Conservation (phyloP, 2,329 filamentous ascomycete species). For the Rhynchosporium secalis region DNA sequence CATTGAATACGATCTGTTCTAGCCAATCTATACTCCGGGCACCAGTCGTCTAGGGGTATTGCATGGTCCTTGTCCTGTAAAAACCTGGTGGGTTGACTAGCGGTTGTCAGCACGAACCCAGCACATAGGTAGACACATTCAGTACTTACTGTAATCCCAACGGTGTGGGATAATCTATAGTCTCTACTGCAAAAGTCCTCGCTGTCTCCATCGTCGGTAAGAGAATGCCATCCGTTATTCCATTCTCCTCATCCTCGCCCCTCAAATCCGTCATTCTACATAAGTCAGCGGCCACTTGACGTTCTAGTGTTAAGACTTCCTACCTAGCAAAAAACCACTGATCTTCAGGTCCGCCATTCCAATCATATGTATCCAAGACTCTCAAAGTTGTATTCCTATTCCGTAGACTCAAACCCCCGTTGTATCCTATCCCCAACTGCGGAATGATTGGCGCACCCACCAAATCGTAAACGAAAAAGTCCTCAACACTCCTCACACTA, state of each 20-base stretch:
- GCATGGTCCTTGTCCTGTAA: slow-evolving; percentile 20
- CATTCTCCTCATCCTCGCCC: slow-evolving; percentile 23
- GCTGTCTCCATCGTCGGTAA: slow-evolving; percentile 35
- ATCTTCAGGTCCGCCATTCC: slow-evolving; percentile 33
- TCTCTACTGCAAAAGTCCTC: slow-evolving; percentile 36
- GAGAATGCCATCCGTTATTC: slow-evolving; percentile 25
- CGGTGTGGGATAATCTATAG: slow-evolving; percentile 34
- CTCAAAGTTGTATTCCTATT: slow-evolving; percentile 40
- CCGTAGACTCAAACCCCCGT: slow-evolving; percentile 43
- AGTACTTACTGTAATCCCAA: slow-evolving; percentile 36
- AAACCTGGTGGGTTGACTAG: slow-evolving; percentile 32
- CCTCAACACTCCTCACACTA: slow-evolving; percentile 38
- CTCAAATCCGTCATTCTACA: slow-evolving; percentile 27
- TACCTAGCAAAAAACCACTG: slow-evolving; percentile 36
- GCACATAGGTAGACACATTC: neutral
- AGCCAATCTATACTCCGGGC: slow-evolving; percentile 33
- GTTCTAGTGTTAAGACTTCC: neutral
- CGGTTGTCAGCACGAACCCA: neutral
- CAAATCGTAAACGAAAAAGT: slow-evolving; percentile 42
- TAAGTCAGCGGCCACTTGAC: neutral
- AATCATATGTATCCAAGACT: slow-evolving; percentile 35
- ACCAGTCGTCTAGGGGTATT: slow-evolving; percentile 31
- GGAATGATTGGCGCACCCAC: slow-evolving; percentile 41
- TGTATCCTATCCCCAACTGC: slow-evolving; percentile 38
- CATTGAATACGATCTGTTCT: slow-evolving; percentile 17